Conservation (phyloP, 1,284 basidiomycete genomes). For the Tylopilus sp. region DNA sequence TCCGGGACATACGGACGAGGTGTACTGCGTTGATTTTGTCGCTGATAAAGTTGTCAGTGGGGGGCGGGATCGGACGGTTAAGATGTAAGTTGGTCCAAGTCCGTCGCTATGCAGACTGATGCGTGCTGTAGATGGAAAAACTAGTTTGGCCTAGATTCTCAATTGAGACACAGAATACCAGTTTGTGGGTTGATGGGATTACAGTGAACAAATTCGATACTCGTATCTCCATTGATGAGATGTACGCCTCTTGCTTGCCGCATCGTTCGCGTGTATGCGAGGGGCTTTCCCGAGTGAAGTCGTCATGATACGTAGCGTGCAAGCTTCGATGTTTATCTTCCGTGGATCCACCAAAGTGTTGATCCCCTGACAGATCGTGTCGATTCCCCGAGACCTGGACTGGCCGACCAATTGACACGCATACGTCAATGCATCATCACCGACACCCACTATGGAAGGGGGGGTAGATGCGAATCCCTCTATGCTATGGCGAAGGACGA, state of each 20-base stretch:
- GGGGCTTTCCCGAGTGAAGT: neutral
- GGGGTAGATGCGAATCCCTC: neutral
- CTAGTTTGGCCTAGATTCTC: slow-evolving; percentile 10
- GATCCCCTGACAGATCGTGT: neutral
- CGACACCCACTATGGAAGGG: neutral
- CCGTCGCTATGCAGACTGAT: neutral
- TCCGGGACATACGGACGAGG: slow-evolving; percentile 95
- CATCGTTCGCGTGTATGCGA: neutral
- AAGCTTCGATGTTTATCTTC: neutral
- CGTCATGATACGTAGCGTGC: neutral
- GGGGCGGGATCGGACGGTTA: slow-evolving; percentile 69
- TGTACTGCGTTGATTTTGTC: slow-evolving; percentile 97
- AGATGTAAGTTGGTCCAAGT: slow-evolving; percentile 47
- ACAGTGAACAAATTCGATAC: neutral
- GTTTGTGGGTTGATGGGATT: neutral
- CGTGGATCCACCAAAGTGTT: neutral
- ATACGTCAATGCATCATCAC: neutral
- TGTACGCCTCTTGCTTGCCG: no score
- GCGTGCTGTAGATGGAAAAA: slow-evolving; percentile 28
- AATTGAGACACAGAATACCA: neutral
- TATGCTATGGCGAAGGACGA: neutral
- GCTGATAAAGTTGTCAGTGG: slow-evolving; percentile 98
- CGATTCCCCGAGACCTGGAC: neutral
- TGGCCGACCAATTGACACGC: no score
- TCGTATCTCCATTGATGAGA: neutral